Evolutionary conservation across 306 rosid species (phyloP), one percentile per base, ranked within the genome.

Genomic region (Vicia faba): DNA sequence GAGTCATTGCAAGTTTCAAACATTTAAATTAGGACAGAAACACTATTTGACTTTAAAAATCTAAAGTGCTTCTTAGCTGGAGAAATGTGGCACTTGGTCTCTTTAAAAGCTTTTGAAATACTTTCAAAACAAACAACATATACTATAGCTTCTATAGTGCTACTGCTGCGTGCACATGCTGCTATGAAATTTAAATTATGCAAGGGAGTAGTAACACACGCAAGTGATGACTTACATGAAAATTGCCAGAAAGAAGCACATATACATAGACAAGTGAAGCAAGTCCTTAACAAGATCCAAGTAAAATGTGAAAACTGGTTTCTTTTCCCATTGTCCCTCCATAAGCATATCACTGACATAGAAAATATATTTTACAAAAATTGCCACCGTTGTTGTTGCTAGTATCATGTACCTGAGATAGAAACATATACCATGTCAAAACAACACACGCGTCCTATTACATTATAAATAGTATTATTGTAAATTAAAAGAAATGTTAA

Each of bases 251-350:
- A 95, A 95, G 92, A 90, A 95, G 87, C 99, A 95, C 65, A 95
- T 66, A 63, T 95, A 95, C 99, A 90, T 85, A 23, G 96, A 90
- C 77, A 95, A 76, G 83, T 95, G 99, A 68, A 95, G 97, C 79
- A 95, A 82, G 89, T 95, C 99, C 69, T 95, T 88, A 13, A 95
- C 67, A 65, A 95, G 97, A 70, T 95, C 99, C 86, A 95, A 77
- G 75, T 95, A 95, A 78, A 95, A 95, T 7, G 99, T 95, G 83
- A 86, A 95, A 77, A 95, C 91, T 23, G 95, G 97, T 80, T 90
- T 95, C 78, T 26, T 90, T 84, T 95, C 99, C 99, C 99, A 95
- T 46, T 95, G 99, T 72, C 96, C 97, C 70, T 95, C 99, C 99
- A 90, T 95, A 69, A 95, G 91, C 84, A 87, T 83, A 80, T 95